Conservation (phyloP, 2,329 filamentous ascomycete genomes). For the Fusarium continuum region DNA sequence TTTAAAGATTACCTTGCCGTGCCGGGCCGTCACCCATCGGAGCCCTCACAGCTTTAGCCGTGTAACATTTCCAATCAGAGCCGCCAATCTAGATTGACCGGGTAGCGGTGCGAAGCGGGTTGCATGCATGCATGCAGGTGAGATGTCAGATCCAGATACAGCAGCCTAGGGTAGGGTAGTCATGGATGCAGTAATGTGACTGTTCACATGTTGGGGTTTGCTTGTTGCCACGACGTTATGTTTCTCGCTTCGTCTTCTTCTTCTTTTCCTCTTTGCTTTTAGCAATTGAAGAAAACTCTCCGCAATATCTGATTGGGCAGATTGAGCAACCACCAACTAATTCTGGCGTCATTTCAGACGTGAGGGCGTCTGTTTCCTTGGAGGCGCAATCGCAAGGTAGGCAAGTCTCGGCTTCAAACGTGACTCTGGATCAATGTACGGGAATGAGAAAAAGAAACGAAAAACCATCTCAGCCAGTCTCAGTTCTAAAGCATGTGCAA, state of each 20-base stretch:
- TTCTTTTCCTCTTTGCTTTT: constrained; percentile 7
- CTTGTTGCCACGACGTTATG: background rate
- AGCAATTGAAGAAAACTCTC: background rate
- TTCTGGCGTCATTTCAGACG: constrained; percentile 23
- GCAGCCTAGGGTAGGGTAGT: no score
- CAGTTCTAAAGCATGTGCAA: constrained; percentile 1
- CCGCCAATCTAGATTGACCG: background rate
- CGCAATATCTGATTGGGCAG: background rate
- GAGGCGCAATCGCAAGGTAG: background rate
- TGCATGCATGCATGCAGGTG: background rate
- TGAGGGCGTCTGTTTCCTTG: background rate
- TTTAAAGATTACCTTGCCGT: constrained; percentile 1
- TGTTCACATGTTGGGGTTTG: constrained; percentile 1
- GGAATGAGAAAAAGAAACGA: no score
- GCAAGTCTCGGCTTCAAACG: constrained; percentile 34
- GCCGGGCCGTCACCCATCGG: background rate
- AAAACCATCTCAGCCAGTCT: background rate
- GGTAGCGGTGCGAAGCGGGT: no score
- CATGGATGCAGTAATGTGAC: no score
- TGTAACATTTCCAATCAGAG: background rate
- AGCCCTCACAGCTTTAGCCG: background rate
- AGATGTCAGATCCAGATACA: constrained; percentile 1
- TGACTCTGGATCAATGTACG: constrained; percentile 9
- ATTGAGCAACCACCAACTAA: background rate
- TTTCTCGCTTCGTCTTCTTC: background rate